Conservation (phyloP, 2,329 filamentous ascomycete species). For the Exserohilum turcica region DNA sequence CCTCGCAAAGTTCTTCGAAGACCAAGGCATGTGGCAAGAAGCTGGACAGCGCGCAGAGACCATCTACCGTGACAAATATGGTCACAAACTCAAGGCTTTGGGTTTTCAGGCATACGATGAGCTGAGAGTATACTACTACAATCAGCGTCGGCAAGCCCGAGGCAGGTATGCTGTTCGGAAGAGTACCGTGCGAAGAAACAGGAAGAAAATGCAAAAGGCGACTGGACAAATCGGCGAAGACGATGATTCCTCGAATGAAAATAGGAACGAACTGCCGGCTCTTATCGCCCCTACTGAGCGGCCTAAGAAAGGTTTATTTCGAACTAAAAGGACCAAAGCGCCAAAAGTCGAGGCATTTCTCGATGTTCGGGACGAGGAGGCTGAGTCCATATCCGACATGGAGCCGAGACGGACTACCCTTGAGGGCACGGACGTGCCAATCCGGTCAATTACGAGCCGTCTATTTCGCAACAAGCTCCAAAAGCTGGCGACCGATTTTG, state of each 20-base stretch:
- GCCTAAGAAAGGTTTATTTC: slow-evolving; percentile 38
- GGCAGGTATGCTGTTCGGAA: slow-evolving; percentile 38
- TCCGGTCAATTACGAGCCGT: slow-evolving; percentile 35
- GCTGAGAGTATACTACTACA: slow-evolving; percentile 33
- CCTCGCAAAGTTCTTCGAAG: slow-evolving; percentile 82
- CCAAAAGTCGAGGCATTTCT: slow-evolving; percentile 36
- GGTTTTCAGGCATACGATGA: slow-evolving; percentile 39
- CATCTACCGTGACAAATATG: slow-evolving; percentile 70
- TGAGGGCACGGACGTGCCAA: slow-evolving; percentile 37
- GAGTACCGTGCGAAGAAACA: slow-evolving; percentile 32
- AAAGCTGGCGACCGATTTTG: slow-evolving; percentile 27
- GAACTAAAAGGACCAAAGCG: slow-evolving; percentile 29
- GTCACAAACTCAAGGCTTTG: slow-evolving; percentile 52
- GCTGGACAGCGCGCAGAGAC: slow-evolving; percentile 59
- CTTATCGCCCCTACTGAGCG: slow-evolving; percentile 28
- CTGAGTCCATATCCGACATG: slow-evolving; percentile 4
- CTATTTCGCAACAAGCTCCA: slow-evolving; percentile 39
- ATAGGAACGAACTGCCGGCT: slow-evolving; percentile 20
- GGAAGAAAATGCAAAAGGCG: slow-evolving; percentile 33
- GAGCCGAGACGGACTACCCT: slow-evolving; percentile 24
- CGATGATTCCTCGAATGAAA: slow-evolving; percentile 23
- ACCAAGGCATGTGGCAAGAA: slow-evolving; percentile 65
- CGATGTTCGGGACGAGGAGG: slow-evolving; percentile 26
- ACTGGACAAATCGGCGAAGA: slow-evolving; percentile 26
- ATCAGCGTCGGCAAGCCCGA: slow-evolving; percentile 33